Evolutionary conservation across 768 basidiomycete genomes (phyloP).

Genomic region (Myochromella boudieri): DNA sequence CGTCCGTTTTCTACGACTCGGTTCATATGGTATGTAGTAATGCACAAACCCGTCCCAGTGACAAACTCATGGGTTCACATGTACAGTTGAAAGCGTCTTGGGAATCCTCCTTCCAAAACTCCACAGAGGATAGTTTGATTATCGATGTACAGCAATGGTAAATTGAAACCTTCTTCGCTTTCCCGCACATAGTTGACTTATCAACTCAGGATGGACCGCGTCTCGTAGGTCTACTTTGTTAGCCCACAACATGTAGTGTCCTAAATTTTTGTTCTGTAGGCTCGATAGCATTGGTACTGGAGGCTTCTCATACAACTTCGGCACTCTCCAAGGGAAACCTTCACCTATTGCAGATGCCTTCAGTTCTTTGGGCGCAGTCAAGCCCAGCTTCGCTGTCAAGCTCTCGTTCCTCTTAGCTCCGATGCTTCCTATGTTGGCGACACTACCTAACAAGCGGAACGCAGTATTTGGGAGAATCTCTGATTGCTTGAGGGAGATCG

Average conservation of each 20-base stretch:
- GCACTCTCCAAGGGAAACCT: slow-evolving; percentile 38
- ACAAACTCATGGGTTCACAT: not conserved
- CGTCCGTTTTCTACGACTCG: slow-evolving; percentile 38
- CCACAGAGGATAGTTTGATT: not conserved
- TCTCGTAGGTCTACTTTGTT: slow-evolving; percentile 30
- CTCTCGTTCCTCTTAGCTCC: slow-evolving; percentile 20
- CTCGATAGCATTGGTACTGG: slow-evolving; percentile 50
- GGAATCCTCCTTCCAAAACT: not conserved
- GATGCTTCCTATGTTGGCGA: slow-evolving; percentile 25
- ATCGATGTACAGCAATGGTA: not conserved
- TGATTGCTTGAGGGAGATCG: slow-evolving; percentile 25
- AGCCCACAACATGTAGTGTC: not conserved
- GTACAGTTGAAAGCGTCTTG: not conserved
- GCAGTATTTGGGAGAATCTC: slow-evolving; percentile 22
- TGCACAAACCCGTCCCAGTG: not conserved
- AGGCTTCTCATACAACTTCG: slow-evolving; percentile 51
- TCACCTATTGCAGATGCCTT: slow-evolving; percentile 31
- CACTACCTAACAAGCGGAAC: slow-evolving; percentile 26
- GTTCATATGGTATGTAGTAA: slow-evolving; percentile 35
- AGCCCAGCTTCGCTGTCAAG: slow-evolving; percentile 14
- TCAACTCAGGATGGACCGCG: slow-evolving; percentile 35
- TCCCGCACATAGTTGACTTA: not conserved
- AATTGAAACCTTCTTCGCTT: not conserved
- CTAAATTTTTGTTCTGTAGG: slow-evolving; percentile 20
- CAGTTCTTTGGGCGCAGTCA: slow-evolving; percentile 24